A percentile compares a stretch with the other conserved stretches of the same genome.
These are phyloP conservation scores for Chalciporus chontae DNA, from an alignment of 768 basidiomycete species.

Conservation along the genomic window DNA sequence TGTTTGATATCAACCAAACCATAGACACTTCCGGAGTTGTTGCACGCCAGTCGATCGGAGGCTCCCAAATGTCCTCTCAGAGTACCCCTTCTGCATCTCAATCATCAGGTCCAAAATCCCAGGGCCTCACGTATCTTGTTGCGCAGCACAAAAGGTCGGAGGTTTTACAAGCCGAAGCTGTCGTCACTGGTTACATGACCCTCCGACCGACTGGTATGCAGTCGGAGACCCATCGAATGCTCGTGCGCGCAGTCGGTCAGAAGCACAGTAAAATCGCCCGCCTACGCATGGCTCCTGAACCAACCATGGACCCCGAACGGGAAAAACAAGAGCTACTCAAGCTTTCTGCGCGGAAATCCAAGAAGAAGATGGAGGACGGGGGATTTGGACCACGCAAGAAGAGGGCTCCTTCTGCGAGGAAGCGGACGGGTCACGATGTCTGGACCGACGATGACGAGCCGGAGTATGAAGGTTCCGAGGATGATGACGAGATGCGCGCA, in stretches of 20 bases:
- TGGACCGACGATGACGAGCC: conserved; percentile 71
- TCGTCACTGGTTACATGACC: conserved; percentile 79
- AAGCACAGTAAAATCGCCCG: conserved; percentile 80
- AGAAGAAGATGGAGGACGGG: conserved; percentile 51
- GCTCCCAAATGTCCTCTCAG: conserved; percentile 40
- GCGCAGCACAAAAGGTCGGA: conserved; percentile 85
- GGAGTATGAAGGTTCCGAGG: conserved; percentile 54
- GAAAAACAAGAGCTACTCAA: conserved; percentile 67
- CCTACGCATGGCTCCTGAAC: conserved; percentile 77
- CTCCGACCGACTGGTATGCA: conserved; percentile 88
- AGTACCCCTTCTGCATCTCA: conserved; percentile 39
- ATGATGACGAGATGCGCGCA: conserved; percentile 48
- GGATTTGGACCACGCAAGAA: conserved; percentile 47
- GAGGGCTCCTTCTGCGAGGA: conserved; percentile 41
- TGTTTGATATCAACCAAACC: conserved; percentile 85
- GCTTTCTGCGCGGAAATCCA: conserved; percentile 60
- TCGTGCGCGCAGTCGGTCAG: conserved; percentile 82
- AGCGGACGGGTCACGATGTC: conserved; percentile 43
- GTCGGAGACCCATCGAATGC: conserved; percentile 83
- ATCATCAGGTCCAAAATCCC: conserved; percentile 42
- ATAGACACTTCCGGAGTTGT: conserved; percentile 72
- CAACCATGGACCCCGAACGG: conserved; percentile 70
- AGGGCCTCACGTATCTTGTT: conserved; percentile 85
- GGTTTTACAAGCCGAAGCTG: conserved; percentile 82
- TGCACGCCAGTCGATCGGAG: conserved; percentile 55